These are phyloP conservation scores for Gossypium arboreum DNA, from an alignment of 345 rosid species.

Conservation along the genomic window DNA sequence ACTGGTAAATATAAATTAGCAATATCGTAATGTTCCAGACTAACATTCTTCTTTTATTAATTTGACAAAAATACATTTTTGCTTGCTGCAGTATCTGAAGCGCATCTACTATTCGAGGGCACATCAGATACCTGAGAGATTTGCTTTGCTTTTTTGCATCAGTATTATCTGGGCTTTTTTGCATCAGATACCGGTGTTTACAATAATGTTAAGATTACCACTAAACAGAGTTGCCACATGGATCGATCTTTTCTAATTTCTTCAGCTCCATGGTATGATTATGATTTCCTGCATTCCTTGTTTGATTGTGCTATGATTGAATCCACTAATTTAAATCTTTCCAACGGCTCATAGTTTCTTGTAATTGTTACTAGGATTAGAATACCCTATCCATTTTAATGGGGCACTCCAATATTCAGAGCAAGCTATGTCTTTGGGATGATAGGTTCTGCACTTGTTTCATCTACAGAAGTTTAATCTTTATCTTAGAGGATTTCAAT, in stretches of 20 bases:
- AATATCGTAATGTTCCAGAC: not conserved
- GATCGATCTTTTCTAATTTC: conserved; percentile 69
- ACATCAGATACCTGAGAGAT: conserved; percentile 60
- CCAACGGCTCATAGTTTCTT: not conserved
- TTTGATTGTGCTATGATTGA: not conserved
- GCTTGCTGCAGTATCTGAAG: conserved; percentile 61
- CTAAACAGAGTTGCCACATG: conserved; percentile 73
- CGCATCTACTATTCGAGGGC: conserved; percentile 26
- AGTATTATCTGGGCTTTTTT: conserved; percentile 64
- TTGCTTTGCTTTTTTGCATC: conserved; percentile 73
- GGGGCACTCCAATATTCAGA: conserved; percentile 93
- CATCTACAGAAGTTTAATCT: conserved; percentile 77
- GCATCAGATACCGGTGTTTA: conserved; percentile 58
- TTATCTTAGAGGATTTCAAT: not conserved
- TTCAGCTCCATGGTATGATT: conserved; percentile 70
- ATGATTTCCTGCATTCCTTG: conserved; percentile 7
- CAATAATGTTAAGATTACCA: conserved; percentile 56
- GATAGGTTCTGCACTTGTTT: conserved; percentile 87
- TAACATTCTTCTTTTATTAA: not conserved
- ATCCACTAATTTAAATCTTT: not conserved
- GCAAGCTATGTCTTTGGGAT: conserved; percentile 92
- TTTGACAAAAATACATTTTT: conserved; percentile 14
- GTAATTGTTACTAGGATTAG: conserved; percentile 55
- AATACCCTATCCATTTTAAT: conserved; percentile 90
- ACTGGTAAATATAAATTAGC: conserved; percentile 42